A percentile compares a stretch with the other conserved stretches of the same genome.
phyloP scores from a whole-genome alignment of 306 rosid species.

The Astragalus membranaceus region DNA sequence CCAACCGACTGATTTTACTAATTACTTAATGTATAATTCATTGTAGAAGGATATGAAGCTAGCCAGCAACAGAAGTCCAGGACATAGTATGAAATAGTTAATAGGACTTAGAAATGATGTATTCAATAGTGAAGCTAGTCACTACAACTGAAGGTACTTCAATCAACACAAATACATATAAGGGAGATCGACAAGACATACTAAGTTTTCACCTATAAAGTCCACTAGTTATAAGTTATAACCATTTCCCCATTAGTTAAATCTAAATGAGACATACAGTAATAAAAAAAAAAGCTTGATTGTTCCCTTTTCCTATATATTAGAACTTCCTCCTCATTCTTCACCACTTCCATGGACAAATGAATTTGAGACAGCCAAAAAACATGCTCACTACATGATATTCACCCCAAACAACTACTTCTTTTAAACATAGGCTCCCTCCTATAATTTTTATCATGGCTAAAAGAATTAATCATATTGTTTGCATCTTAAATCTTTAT shows the following conservation, averaged over 20 bases:
- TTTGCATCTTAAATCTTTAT: not conserved
- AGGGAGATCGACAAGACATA: not conserved
- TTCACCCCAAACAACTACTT: not conserved
- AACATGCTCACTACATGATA: not conserved
- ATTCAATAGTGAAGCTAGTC: not conserved
- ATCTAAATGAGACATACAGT: not conserved
- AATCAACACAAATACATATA: not conserved
- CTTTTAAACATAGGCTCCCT: not conserved
- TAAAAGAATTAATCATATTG: not conserved
- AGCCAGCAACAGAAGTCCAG: not conserved
- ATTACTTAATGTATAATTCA: not conserved
- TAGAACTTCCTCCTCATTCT: conserved; percentile 5
- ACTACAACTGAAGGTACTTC: not conserved
- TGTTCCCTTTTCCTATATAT: not conserved
- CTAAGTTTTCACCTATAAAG: not conserved
- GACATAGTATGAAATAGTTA: not conserved
- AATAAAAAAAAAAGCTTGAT: not conserved
- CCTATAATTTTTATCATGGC: not conserved
- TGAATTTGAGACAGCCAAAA: not conserved
- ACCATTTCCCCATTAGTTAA: not conserved
- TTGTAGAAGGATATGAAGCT: not conserved
- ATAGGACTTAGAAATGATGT: not conserved
- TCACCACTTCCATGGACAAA: not conserved
- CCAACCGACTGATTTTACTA: not conserved
- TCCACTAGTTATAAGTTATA: not conserved